Conservation (phyloP, 805 yeast species). For the Candida sonorensis region DNA sequence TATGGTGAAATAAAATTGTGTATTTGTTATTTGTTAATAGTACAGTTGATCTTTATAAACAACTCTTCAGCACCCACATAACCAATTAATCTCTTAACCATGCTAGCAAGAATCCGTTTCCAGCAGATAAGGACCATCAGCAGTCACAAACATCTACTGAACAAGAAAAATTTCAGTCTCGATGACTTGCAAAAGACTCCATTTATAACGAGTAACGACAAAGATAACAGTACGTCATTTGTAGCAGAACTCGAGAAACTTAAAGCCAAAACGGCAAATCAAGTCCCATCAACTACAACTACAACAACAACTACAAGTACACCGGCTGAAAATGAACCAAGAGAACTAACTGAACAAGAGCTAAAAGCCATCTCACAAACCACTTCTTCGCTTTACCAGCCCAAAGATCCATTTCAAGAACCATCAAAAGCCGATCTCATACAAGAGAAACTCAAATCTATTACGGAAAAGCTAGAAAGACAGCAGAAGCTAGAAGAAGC, state of each 20-base stretch:
- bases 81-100: too few species aligned
- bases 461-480: conserved; percentile 16
- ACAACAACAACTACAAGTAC: not conserved
- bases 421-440: conserved; percentile 25
- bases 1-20: too few species aligned
- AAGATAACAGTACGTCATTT: not conserved
- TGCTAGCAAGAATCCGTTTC: too few species aligned
- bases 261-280: not conserved
- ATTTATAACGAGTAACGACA: too few species aligned
- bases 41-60: too few species aligned
- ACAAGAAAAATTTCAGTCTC: too few species aligned
- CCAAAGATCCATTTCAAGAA: conserved; percentile 22
- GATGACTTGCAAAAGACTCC: too few species aligned
- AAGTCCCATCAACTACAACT: too few species aligned
- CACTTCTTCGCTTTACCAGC: conserved; percentile 20
- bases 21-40: too few species aligned
- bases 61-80: too few species aligned
- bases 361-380: conserved; percentile 12
- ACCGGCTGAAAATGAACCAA: not conserved
- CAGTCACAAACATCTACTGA: not conserved
- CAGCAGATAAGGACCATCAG: not conserved
- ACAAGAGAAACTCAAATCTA: conserved; percentile 20
- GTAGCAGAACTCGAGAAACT: not conserved
- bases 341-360: conserved; percentile 6
- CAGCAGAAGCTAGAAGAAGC: conserved; percentile 18